Conservation (phyloP, 129 eudicot species). For the Saposhnikovia divaricata region DNA sequence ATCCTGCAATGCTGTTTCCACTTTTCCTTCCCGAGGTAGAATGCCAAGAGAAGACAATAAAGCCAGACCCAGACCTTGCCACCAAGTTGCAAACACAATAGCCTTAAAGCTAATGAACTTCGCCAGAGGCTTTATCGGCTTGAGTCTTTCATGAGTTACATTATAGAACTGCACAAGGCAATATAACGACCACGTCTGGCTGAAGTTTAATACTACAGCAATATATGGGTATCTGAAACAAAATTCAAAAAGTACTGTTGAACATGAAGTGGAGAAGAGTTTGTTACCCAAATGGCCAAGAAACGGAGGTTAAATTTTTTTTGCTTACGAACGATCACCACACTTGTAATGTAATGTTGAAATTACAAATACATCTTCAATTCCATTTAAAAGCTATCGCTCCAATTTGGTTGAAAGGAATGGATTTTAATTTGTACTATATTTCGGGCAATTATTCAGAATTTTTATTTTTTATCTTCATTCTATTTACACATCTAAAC, state of each 20-base stretch:
- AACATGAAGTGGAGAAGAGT: not conserved
- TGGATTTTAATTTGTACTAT: no score
- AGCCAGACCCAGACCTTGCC: slow-evolving; percentile 97
- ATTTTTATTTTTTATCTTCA: not conserved
- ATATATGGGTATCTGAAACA: slow-evolving; percentile 83
- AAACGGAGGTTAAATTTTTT: no score
- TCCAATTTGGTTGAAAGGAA: not conserved
- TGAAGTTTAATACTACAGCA: slow-evolving; percentile 72
- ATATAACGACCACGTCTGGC: slow-evolving; percentile 98
- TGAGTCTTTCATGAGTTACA: slow-evolving; percentile 66
- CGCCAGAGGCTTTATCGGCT: slow-evolving; percentile 77
- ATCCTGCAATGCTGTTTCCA: slow-evolving; percentile 83
- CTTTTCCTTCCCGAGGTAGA: slow-evolving; percentile 51
- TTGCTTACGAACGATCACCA: not conserved
- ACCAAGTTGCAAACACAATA: slow-evolving; percentile 98
- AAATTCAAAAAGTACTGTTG: not conserved
- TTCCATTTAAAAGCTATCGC: not conserved
- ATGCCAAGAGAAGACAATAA: slow-evolving; percentile 53
- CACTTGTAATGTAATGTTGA: not conserved
- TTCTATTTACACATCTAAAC: not conserved
- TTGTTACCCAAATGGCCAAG: not conserved
- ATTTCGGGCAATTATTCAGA: not conserved
- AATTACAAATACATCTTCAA: not conserved
- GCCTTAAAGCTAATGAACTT: slow-evolving; percentile 97
- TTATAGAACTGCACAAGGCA: slow-evolving; percentile 93